Percentiles rank a stretch among this genome's conserved stretches.
phyloP scores from a whole-genome alignment of 179 eudicot genomes.

The Camellia oleifera region DNA sequence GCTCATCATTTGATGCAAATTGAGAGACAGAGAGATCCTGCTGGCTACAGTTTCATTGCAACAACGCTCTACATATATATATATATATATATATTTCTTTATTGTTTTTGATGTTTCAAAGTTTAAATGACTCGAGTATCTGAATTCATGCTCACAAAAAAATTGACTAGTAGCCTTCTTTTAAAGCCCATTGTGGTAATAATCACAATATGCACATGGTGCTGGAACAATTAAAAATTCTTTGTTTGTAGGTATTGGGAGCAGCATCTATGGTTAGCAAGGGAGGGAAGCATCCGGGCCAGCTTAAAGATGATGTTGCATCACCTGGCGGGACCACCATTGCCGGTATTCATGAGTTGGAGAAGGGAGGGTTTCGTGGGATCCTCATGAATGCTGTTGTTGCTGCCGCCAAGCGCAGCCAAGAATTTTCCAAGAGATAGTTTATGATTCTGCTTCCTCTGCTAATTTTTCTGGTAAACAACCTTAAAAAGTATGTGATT shows the following conservation, averaged over 20 bases:
- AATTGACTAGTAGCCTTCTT: not conserved
- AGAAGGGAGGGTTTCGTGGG: conserved; percentile 89
- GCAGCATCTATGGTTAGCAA: conserved; percentile 82
- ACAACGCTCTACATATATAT: not conserved
- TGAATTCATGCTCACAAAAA: not conserved
- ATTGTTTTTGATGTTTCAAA: not conserved
- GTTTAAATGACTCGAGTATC: not conserved
- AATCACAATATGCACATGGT: not conserved
- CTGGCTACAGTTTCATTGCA: not conserved
- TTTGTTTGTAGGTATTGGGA: conserved; percentile 69
- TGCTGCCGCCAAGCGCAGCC: conserved; percentile 73
- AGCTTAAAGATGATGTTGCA: conserved; percentile 95
- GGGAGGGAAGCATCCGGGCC: conserved; percentile 87
- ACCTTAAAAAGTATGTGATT: not conserved
- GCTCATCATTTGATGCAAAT: too few relatives aligned
- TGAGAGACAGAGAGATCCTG: not conserved
- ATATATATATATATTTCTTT: too few relatives aligned
- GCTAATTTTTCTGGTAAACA: conserved; percentile 7
- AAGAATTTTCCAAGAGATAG: conserved; percentile 57
- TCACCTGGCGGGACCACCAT: conserved; percentile 93
- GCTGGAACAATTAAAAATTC: not conserved
- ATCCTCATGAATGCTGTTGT: conserved; percentile 94
- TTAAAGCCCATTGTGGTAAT: not conserved
- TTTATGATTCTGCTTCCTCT: not conserved
- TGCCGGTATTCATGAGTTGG: conserved; percentile 91